Evolutionary conservation across 2,329 filamentous ascomycete genomes (phyloP), one percentile per base, ranked within the genome.

Genomic region (Sphaceloma murrayae): DNA sequence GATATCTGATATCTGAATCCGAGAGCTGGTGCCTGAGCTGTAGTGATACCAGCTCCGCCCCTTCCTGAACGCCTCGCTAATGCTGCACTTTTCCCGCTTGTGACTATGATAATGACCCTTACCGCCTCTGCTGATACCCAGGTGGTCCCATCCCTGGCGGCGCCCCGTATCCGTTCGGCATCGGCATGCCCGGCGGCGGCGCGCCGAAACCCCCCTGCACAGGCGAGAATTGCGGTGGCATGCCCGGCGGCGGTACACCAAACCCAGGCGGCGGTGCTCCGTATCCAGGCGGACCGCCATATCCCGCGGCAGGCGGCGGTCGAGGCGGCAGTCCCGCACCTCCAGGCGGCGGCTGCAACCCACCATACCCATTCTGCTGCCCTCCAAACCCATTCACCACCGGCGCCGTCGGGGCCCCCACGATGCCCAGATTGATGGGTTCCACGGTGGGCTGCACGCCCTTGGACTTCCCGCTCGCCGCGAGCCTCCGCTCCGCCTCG

Each of bases 391-490:
- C 45, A 34, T 46, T 40, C 34, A 62, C 62, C 11, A 67, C 57
- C 3, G 70, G 67, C 9, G 61, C 63, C 34, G 61, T 62, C 16
- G 69, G 58, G 18, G 61, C 52, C 46, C 53, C 47, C 14, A 61
- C 54, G 1, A 65, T 69, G 54, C 88, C 75, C 53, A 93, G 79
- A 48, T 79, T 82, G 42, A 91, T 67, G 16, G 81, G 76, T 57
- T 88, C 83, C 2, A 80, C 75, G 52, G 87, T 82, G 26, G 87
- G 83, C 43, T 86, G 77, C 49, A 98, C 84, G 57, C 94, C 94
- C 63, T 95, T 85, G 61, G 88, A 89, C 67, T 89, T 89, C 46
- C 88, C 91, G 65, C 95, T 85, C 19, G 83, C 80, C 21, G 91
- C 91, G 34, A 98, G 76, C 69, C 86, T 83, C 58, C 91, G 75